phyloP scores from a whole-genome alignment of 148 eudicot genomes.

The Rhododendron simsii region DNA sequence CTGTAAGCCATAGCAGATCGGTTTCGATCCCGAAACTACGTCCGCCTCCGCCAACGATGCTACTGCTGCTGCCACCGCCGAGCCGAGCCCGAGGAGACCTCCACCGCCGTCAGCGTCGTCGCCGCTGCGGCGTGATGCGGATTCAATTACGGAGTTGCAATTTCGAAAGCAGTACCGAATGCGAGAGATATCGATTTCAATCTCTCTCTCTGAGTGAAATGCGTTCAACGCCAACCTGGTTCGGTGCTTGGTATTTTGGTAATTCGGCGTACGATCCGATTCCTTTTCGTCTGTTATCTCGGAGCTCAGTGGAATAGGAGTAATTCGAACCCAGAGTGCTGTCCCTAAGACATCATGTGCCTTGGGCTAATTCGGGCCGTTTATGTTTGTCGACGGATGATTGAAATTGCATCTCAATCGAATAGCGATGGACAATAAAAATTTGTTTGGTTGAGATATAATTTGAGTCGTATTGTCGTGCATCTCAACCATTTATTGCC shows the following conservation, averaged over 20 bases:
- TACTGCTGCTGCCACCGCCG: not conserved
- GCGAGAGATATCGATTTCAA: not conserved
- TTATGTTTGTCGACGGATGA: too few species aligned
- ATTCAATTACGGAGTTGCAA: not conserved
- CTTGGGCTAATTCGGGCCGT: too few species aligned
- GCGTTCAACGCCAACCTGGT: not conserved
- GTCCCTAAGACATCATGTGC: too few species aligned
- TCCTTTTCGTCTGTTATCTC: not conserved
- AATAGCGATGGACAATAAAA: too few species aligned
- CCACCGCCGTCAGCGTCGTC: not conserved
- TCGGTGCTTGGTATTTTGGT: not conserved
- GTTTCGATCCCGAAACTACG: not conserved
- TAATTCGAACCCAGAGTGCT: too few species aligned
- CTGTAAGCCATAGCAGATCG: constrained; percentile 25
- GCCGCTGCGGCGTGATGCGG: not conserved
- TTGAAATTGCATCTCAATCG: too few species aligned
- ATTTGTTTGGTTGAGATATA: too few species aligned
- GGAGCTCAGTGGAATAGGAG: too few species aligned
- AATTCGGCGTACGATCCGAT: not conserved
- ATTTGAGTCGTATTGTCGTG: too few species aligned
- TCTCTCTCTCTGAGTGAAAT: not conserved
- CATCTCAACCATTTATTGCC: too few species aligned
- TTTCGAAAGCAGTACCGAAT: not conserved
- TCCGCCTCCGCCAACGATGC: not conserved
- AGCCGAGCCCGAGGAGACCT: not conserved